Percentiles rank a stretch among this genome's conserved stretches.
Evolutionary conservation across 495 filamentous ascomycete genomes (phyloP).

Genomic region (Penicillium egyptiacum): DNA sequence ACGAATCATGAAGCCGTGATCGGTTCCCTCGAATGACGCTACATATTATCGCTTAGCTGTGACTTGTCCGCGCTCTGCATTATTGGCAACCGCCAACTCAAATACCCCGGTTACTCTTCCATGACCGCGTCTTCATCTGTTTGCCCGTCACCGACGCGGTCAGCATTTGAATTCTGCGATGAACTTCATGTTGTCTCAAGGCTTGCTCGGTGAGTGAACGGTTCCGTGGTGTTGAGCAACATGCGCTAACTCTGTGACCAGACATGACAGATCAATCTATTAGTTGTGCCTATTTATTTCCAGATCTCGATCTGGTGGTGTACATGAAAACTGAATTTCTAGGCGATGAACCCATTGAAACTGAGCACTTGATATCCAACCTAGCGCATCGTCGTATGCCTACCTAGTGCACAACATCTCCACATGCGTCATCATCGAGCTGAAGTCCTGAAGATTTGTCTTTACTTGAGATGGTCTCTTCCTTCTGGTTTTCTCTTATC

Average conservation of each 20-base stretch:
- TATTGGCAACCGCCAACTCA: conserved; percentile 1
- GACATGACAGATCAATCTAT: conserved; percentile 7
- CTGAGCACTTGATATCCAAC: not conserved
- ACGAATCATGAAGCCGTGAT: conserved; percentile 10
- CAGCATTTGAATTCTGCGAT: conserved; percentile 5
- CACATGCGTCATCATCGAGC: not conserved
- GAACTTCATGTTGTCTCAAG: conserved; percentile 11
- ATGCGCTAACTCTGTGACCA: not conserved
- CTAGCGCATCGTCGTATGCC: not conserved
- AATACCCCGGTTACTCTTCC: conserved; percentile 1
- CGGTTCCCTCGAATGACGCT: conserved; percentile 14
- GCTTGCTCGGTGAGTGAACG: conserved; percentile 8
- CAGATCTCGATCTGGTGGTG: conserved; percentile 5
- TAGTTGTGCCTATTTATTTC: conserved; percentile 11
- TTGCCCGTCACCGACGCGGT: not conserved
- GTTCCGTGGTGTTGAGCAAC: not conserved
- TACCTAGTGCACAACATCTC: not conserved
- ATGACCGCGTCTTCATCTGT: conserved; percentile 5
- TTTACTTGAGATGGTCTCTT: conserved; percentile 7
- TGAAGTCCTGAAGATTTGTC: conserved; percentile 3
- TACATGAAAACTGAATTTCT: not conserved
- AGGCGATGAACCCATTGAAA: not conserved
- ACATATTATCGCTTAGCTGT: conserved; percentile 7
- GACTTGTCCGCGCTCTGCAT: conserved; percentile 5
- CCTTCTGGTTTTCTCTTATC: conserved; percentile 12